Conservation (phyloP, 345 rosid genomes). For the thale cress (Arabidopsis thaliana) region DNA sequence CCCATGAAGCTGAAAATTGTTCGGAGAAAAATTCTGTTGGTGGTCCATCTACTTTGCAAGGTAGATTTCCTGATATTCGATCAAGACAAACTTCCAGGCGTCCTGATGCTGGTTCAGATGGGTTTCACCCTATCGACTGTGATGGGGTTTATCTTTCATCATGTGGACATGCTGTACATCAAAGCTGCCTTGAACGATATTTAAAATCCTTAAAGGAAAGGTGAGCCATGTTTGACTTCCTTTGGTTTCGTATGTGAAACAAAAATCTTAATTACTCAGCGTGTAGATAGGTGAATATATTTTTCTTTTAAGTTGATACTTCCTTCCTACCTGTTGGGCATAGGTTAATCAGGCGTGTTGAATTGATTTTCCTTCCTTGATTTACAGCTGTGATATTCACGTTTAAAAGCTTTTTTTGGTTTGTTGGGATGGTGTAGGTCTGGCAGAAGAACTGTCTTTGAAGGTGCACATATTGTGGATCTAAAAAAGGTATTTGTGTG, state of each 20-base stretch:
- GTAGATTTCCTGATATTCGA: slow-evolving; percentile 56
- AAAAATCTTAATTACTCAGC: slow-evolving; percentile 12
- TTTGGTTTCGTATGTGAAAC: slow-evolving; percentile 10
- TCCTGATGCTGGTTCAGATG: slow-evolving; percentile 54
- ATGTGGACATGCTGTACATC: slow-evolving; percentile 99
- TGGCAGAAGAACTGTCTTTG: slow-evolving; percentile 71
- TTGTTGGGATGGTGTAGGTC: slow-evolving; percentile 52
- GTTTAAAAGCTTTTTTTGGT: not conserved
- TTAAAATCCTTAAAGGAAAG: slow-evolving; percentile 84
- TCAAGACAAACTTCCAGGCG: slow-evolving; percentile 59
- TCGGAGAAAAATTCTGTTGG: slow-evolving; percentile 39
- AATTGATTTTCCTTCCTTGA: slow-evolving; percentile 14
- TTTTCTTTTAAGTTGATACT: slow-evolving; percentile 1
- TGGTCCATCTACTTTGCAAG: slow-evolving; percentile 57
- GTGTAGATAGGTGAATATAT: slow-evolving; percentile 23
- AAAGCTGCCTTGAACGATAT: slow-evolving; percentile 84
- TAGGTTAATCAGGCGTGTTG: not conserved
- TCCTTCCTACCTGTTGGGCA: slow-evolving; percentile 14
- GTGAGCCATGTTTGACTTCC: slow-evolving; percentile 47
- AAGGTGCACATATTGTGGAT: slow-evolving; percentile 88
- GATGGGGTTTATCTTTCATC: slow-evolving; percentile 90
- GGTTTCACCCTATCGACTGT: slow-evolving; percentile 75
- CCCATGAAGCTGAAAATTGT: slow-evolving; percentile 47
- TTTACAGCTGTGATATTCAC: slow-evolving; percentile 10
- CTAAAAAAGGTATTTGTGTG: slow-evolving; percentile 66